Percentiles rank a stretch among this genome's conserved stretches.
phyloP scores from a whole-genome alignment of 2,329 filamentous ascomycete genomes.

The Anthostomella pinea region DNA sequence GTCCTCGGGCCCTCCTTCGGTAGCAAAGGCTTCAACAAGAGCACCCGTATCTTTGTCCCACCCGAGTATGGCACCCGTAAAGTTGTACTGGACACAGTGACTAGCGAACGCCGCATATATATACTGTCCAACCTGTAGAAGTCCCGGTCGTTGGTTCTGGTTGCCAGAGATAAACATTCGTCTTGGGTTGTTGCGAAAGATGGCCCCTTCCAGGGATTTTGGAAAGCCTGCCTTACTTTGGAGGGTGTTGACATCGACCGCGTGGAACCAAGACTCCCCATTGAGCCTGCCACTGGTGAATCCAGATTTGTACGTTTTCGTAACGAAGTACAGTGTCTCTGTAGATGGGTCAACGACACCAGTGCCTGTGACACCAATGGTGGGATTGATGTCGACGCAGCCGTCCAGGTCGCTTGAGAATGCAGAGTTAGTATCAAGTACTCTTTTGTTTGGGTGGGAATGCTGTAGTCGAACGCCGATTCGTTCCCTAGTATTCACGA shows the following conservation, averaged over 20 bases:
- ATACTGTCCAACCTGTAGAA: slow-evolving; percentile 44
- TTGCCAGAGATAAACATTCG: slow-evolving; percentile 46
- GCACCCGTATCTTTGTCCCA: slow-evolving; percentile 44
- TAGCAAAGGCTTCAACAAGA: slow-evolving; percentile 42
- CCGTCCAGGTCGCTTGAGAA: slow-evolving; percentile 37
- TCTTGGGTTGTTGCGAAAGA: slow-evolving; percentile 43
- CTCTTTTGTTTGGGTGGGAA: no score
- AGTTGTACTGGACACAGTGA: slow-evolving; percentile 51
- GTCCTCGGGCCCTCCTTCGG: slow-evolving; percentile 40
- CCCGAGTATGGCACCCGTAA: slow-evolving; percentile 48
- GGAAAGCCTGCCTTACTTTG: slow-evolving; percentile 40
- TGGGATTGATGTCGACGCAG: slow-evolving; percentile 46
- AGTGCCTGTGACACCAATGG: slow-evolving; percentile 46
- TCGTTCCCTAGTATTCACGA: no score
- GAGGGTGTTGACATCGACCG: slow-evolving; percentile 43
- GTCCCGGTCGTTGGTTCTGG: slow-evolving; percentile 44
- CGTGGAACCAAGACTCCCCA: slow-evolving; percentile 45
- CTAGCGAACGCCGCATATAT: slow-evolving; percentile 49
- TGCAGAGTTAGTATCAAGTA: neutral
- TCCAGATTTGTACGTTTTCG: slow-evolving; percentile 47
- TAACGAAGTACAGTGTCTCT: slow-evolving; percentile 46
- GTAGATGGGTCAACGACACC: slow-evolving; percentile 50
- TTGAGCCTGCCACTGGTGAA: slow-evolving; percentile 34
- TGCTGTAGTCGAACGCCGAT: no score
- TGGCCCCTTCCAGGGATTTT: slow-evolving; percentile 39